Evolutionary conservation across 2,329 filamentous ascomycete genomes (phyloP).

Genomic region (Venturia asperata): DNA sequence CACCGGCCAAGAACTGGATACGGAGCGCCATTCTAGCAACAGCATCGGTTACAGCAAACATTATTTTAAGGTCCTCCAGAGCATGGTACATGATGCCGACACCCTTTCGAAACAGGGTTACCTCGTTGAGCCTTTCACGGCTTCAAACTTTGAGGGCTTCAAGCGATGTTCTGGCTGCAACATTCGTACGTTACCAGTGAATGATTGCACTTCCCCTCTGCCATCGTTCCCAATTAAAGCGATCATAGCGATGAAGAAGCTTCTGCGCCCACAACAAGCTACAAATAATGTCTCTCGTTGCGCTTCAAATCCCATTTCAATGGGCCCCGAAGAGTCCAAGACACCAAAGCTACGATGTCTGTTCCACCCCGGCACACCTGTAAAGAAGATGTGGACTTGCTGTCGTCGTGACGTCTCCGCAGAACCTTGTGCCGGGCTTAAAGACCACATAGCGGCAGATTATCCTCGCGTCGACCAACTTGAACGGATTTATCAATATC

Average conservation of each 20-base stretch:
- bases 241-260: not conserved
- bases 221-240: not conserved
- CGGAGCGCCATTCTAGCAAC: not conserved
- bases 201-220: not conserved
- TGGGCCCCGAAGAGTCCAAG: not conserved
- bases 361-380: not conserved
- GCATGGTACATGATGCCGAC: not conserved
- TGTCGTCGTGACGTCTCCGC: not conserved
- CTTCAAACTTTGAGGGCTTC: not conserved
- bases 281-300: not conserved
- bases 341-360: not conserved
- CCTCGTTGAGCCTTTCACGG: not conserved
- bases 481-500: not conserved
- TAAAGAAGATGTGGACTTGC: not conserved
- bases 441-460: not conserved
- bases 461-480: not conserved
- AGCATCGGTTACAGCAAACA: not conserved
- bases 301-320: not conserved
- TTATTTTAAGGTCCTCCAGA: not conserved
- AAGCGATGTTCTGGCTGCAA: slow-evolving; percentile 11
- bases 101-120: slow-evolving; percentile 1
- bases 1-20: not conserved
- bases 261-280: not conserved
- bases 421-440: not conserved
- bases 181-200: not conserved